Percentiles rank a stretch among this genome's conserved stretches.
Evolutionary conservation across 345 rosid genomes (phyloP).

Genomic region (Citrus reticulata): DNA sequence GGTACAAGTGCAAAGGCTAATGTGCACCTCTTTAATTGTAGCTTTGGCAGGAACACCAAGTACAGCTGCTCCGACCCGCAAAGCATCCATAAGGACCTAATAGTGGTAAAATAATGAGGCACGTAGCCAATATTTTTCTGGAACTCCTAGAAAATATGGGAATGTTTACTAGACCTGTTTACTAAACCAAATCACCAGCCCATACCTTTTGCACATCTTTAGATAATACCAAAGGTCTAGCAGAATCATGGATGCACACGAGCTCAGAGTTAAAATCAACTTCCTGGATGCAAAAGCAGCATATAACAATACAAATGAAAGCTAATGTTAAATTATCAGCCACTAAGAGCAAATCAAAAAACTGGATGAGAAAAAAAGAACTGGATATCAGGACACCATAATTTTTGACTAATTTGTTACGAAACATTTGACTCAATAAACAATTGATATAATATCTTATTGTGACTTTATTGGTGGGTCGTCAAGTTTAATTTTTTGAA

Average conservation of each 20-base stretch:
- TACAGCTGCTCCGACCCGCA: slow-evolving; percentile 80
- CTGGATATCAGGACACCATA: not conserved
- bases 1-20: not conserved
- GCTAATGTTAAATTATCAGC: not conserved
- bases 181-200: not conserved
- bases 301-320: not conserved
- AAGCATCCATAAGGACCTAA: slow-evolving; percentile 80
- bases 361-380: not conserved
- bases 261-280: slow-evolving; percentile 65
- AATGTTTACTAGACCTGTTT: not conserved
- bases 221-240: slow-evolving; percentile 69
- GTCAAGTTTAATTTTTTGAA: not conserved
- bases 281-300: slow-evolving; percentile 38
- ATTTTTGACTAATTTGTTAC: not conserved
- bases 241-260: slow-evolving; percentile 94
- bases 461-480: not conserved
- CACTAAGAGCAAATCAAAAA: not conserved
- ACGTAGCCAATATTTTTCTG: not conserved
- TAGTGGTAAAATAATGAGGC: not conserved
- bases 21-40: slow-evolving; percentile 86
- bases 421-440: not conserved
- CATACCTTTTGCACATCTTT: slow-evolving; percentile 74
- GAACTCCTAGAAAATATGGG: not conserved
- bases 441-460: not conserved
- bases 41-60: slow-evolving; percentile 97